Evolutionary conservation across 2,329 filamentous ascomycete genomes (phyloP), one percentile per base, ranked within the genome.

Genomic region (Pseudocercospora cruenta): DNA sequence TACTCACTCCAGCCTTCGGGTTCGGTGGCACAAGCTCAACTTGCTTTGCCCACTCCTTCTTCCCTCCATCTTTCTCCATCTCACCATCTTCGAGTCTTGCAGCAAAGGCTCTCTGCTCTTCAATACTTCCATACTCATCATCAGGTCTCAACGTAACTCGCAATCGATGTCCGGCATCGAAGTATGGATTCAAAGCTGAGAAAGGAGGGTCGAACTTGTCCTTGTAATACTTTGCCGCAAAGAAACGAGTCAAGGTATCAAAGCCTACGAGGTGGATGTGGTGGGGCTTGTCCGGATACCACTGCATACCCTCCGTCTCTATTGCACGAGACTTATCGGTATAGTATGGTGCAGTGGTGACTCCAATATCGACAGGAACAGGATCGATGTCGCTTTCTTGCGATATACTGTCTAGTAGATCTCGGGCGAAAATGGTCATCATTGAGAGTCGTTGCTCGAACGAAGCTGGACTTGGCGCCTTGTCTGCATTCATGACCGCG

Each of bases 191-290:
- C 1, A 94, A 81, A 0, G 86, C 85, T 0, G 77, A 78, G 12
- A 86, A 81, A 68, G 90, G 72, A 75, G 81, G 75, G 63, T 77
- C 39, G 73, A 81, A 69, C 62, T 76, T 71, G 5, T 77, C 75
- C 74, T 93, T 92, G 78, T 94, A 94, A 75, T 90, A 91, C 0
- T 90, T 85, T 58, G 91, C 82, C 62, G 91, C 86, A 60, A 94
- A 87, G 60, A 94, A 87, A 21, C 91, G 86, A 16, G 90, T 87
- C 6, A 94, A 79, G 0, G 91, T 94, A 73, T 94, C 91, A 75
- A 88, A 94, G 28, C 92, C 92, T 1, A 88, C 86, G 2, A 94
- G 84, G 73, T 91, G 91, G 3, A 91, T 80, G 72, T 93, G 90
- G 61, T 65, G 74, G 0, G 81, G 80, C 7, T 73, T 68, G 19